phyloP scores from a whole-genome alignment of 805 yeast species.

The Diddensiella santjacobensis region DNA sequence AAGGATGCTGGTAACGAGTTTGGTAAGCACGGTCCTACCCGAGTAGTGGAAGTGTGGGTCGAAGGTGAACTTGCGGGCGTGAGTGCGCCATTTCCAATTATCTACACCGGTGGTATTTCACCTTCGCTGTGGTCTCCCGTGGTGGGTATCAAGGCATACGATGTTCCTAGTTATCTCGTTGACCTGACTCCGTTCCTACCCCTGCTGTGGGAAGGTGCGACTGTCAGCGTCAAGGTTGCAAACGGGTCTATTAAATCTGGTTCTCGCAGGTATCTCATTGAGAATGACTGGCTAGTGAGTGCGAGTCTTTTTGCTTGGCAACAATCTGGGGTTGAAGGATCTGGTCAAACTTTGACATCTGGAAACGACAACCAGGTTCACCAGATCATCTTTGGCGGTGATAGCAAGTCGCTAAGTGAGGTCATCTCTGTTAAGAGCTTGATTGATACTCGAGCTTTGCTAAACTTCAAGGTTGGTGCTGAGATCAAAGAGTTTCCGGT shows the following conservation, averaged over 20 bases:
- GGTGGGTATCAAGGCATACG: conserved; percentile 70
- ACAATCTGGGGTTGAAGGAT: conserved; percentile 24
- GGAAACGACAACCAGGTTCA: background rate
- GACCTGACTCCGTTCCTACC: conserved; percentile 72
- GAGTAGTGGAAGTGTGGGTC: conserved; percentile 60
- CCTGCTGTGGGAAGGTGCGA: conserved; percentile 48
- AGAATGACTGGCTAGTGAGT: conserved; percentile 32
- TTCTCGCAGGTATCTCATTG: conserved; percentile 13
- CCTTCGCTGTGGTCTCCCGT: conserved; percentile 81
- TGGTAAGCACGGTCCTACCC: conserved; percentile 63
- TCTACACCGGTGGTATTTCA: conserved; percentile 77
- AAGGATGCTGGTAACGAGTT: conserved; percentile 36
- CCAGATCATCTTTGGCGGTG: background rate
- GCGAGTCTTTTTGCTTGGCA: conserved; percentile 34
- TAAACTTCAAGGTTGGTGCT: background rate
- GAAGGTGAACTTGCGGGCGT: conserved; percentile 57
- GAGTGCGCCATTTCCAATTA: conserved; percentile 63
- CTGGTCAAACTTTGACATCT: conserved; percentile 16
- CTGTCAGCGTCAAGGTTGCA: conserved; percentile 45
- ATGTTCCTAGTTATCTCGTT: conserved; percentile 60
- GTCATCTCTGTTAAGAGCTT: background rate
- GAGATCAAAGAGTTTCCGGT: background rate
- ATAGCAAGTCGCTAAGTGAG: background rate
- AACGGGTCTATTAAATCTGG: conserved; percentile 7
- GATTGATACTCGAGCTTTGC: background rate